phyloP scores from a whole-genome alignment of 1,284 basidiomycete species.

The Apiotrichum siamense region DNA sequence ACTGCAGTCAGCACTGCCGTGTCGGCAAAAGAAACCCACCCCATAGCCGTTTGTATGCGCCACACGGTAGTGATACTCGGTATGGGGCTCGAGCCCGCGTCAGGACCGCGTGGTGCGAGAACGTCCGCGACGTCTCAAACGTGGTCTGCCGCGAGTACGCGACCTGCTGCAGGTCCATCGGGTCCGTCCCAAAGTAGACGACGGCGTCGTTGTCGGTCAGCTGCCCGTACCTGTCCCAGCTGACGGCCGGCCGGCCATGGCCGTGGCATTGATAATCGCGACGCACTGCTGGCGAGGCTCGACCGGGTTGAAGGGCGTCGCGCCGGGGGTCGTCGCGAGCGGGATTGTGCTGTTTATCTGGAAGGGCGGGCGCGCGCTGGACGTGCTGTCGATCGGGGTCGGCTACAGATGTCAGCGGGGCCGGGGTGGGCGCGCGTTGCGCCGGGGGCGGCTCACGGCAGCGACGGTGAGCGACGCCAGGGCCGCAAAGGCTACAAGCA shows the following conservation, averaged over 20 bases:
- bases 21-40: background rate
- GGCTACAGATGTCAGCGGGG: too few relatives aligned
- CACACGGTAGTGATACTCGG: slow-evolving; percentile 26
- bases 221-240: slow-evolving; percentile 25
- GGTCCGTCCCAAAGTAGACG: slow-evolving; percentile 21
- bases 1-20: slow-evolving; percentile 3
- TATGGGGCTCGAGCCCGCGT: slow-evolving; percentile 22
- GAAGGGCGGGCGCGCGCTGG: background rate
- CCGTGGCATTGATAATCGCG: slow-evolving; percentile 16
- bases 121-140: slow-evolving; percentile 21
- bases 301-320: slow-evolving; percentile 15
- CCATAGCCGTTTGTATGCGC: slow-evolving; percentile 23
- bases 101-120: slow-evolving; percentile 21
- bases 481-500: too few relatives aligned
- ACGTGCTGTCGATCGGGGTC: too few relatives aligned
- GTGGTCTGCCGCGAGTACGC: slow-evolving; percentile 16
- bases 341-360: slow-evolving; percentile 14
- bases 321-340: slow-evolving; percentile 18
- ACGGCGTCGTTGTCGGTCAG: slow-evolving; percentile 17
- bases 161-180: slow-evolving; percentile 15
- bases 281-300: slow-evolving; percentile 29
- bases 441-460: too few relatives aligned
- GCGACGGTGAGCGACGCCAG: too few relatives aligned
- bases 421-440: too few relatives aligned
- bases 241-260: slow-evolving; percentile 21